phyloP scores from a whole-genome alignment of 768 basidiomycete species.

The Gelatoporia subvermispora region DNA sequence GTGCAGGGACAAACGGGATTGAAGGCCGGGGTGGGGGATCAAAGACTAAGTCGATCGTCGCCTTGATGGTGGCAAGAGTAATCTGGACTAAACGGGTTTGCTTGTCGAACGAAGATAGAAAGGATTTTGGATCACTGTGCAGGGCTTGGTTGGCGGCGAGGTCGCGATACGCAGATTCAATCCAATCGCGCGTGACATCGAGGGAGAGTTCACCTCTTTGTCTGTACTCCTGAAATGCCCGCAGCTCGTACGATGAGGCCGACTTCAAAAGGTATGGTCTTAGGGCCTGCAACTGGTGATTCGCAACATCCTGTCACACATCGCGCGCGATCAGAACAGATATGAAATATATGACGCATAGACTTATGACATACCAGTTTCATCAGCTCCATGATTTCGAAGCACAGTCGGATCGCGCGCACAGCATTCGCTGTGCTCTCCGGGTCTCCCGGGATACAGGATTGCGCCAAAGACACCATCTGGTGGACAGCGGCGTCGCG shows the following conservation, averaged over 20 bases:
- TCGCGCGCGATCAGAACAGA: not conserved
- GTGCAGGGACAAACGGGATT: constrained; percentile 55
- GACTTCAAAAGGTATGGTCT: constrained; percentile 84
- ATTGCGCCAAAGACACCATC: constrained; percentile 70
- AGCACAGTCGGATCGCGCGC: constrained; percentile 72
- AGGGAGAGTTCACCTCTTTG: constrained; percentile 33
- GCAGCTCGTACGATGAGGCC: constrained; percentile 74
- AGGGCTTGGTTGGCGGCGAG: constrained; percentile 2
- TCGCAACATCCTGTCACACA: constrained; percentile 78
- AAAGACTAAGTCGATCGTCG: constrained; percentile 21
- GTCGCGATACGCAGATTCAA: constrained; percentile 46
- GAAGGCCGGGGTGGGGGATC: constrained; percentile 25
- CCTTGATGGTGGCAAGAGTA: constrained; percentile 20
- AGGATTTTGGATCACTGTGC: not conserved
- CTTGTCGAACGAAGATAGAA: constrained; percentile 27
- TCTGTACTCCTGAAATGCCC: constrained; percentile 63
- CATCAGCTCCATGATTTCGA: constrained; percentile 92
- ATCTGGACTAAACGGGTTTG: constrained; percentile 28
- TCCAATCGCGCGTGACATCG: constrained; percentile 60
- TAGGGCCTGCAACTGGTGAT: constrained; percentile 90
- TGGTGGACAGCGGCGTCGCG: constrained; percentile 77
- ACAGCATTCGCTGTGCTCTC: constrained; percentile 63
- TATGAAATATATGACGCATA: constrained; percentile 3
- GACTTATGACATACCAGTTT: constrained; percentile 65
- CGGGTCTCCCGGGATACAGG: constrained; percentile 48